phyloP scores from a whole-genome alignment of 257 asterid genomes.

The Coffea canephora region DNA sequence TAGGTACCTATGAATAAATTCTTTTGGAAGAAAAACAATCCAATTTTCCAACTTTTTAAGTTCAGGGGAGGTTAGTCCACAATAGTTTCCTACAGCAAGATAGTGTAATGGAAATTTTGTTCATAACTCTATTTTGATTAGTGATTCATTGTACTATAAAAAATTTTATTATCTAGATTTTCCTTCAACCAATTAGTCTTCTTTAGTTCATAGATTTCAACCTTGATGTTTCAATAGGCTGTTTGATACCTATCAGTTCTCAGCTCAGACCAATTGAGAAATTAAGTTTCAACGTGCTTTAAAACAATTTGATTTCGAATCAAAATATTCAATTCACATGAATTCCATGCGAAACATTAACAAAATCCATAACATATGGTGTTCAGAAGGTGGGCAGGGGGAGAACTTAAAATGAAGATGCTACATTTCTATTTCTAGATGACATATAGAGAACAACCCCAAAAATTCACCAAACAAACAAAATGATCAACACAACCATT shows the following conservation, averaged over 20 bases:
- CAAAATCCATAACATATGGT: too few species aligned
- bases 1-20: conserved; percentile 3
- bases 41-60: not conserved
- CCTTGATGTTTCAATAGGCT: not conserved
- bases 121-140: not conserved
- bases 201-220: not conserved
- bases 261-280: not conserved
- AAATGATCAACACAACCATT: not conserved
- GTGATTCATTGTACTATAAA: not conserved
- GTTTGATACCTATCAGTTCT: not conserved
- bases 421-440: not conserved
- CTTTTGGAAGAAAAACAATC: conserved; percentile 8
- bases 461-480: not conserved
- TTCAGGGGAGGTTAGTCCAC: not conserved
- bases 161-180: not conserved
- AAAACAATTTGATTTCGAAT: not conserved
- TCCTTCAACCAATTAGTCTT: not conserved
- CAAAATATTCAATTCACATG: not conserved
- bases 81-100: not conserved
- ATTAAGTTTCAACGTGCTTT: not conserved
- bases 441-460: not conserved
- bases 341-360: too few species aligned
- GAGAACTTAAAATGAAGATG: not conserved
- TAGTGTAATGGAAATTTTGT: not conserved
- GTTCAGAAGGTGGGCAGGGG: too few species aligned